Base-by-base conservation (phyloP, 805 yeast genomes). In the Candida krabiensis region DNA sequence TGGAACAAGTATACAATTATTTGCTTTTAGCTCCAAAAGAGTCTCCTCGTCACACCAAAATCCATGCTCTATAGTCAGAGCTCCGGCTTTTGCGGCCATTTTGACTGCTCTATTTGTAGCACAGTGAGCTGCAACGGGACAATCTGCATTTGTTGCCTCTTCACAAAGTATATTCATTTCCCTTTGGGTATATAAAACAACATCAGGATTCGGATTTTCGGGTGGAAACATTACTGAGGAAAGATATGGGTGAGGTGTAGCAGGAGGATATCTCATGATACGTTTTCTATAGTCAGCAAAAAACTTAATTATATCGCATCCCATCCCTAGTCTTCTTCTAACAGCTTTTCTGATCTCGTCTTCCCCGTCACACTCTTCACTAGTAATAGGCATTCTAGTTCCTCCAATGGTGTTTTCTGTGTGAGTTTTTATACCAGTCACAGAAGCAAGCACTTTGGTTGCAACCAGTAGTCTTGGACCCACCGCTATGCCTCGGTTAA, bases 61-160 rank as follows among this genome's bases (percentile, higher is more conserved):
- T 2, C 44, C 61, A 35, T 56, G 61, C 19, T 56, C 61, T 13
- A 56, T 49, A 1, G 59, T 47, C 8, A 44, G 19, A 5, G 39
- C 61, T 7, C 59, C 59, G 3, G 61, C 61, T 18, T 38, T 43
- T 2, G 56, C 52, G 4, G 61, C 61, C 61, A 56, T 56, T 21
- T 24, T 14, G 5, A 47, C 56, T 13, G 53, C 55, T 13, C 47
- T 46, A 26, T 53, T 53, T 5, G 57, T 47, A 2, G 55, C 58
- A 41, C 61, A 56, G 31, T 56, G 61, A 2, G 58, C 61, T 0
- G 59, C 58, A 9, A 53, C 56, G 1, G 58, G 53, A 38, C 61
- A 56, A 3, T 41, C 33, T 5, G 57, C 56, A 37, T 50, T 53
- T 8, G 22, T 29, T 1, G 58, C 57, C 24, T 56, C 61, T 27